Conservation (phyloP, 495 filamentous ascomycete genomes). For the Aspergillus conjunctus region DNA sequence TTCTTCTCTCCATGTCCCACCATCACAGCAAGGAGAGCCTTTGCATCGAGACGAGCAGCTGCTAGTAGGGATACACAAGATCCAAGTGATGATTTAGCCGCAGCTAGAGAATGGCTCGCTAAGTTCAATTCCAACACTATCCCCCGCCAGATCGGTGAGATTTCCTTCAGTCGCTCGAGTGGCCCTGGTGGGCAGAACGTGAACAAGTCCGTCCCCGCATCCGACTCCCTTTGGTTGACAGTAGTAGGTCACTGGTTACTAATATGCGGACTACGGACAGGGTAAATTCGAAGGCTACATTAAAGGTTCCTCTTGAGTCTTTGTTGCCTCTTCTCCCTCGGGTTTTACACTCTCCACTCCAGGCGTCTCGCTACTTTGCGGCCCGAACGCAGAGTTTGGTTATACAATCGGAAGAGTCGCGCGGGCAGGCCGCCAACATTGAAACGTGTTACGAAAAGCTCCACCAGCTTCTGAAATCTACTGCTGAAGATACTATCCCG, state of each 20-base stretch:
- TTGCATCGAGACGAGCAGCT: constrained; percentile 27
- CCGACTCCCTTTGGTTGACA: constrained; percentile 10
- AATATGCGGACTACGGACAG: constrained; percentile 47
- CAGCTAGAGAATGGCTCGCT: constrained; percentile 75
- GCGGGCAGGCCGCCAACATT: constrained; percentile 67
- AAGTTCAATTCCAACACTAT: constrained; percentile 64
- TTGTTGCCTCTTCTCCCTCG: constrained; percentile 67
- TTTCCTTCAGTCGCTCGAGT: constrained; percentile 82
- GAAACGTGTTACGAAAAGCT: constrained; percentile 66
- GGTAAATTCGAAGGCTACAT: constrained; percentile 89
- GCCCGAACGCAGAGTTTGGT: constrained; percentile 62
- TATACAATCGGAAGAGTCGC: constrained; percentile 67
- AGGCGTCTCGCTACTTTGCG: constrained; percentile 69
- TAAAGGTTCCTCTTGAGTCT: constrained; percentile 60
- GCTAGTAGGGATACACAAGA: constrained; percentile 31
- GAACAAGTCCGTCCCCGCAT: constrained; percentile 73
- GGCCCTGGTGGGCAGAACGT: constrained; percentile 95
- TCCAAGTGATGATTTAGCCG: constrained; percentile 58
- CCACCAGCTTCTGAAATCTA: constrained; percentile 55
- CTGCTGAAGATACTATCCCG: constrained; percentile 56
- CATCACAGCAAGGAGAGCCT: constrained; percentile 21
- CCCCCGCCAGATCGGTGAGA: constrained; percentile 62
- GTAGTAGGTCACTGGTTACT: constrained; percentile 2
- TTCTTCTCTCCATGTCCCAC: constrained; percentile 10
- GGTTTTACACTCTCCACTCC: constrained; percentile 64